These are phyloP conservation scores for Metschnikowia shivogae DNA, from an alignment of 805 yeast genomes.

Conservation along the genomic window DNA sequence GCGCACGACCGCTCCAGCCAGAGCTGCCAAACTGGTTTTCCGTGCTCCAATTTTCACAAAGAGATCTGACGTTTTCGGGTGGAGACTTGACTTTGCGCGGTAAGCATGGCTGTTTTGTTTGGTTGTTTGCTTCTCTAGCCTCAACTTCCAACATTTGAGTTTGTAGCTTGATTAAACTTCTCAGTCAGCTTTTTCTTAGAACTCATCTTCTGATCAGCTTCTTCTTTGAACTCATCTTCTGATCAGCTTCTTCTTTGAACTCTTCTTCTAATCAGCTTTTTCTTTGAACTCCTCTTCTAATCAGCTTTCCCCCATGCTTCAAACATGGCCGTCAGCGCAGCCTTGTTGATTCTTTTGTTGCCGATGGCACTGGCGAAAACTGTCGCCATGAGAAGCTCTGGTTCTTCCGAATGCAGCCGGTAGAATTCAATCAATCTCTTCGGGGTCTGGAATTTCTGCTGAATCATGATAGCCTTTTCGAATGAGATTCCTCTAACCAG, in stretches of 20 bases:
- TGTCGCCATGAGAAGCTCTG: conserved; percentile 24
- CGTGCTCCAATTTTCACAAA: neutral
- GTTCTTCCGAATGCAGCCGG: conserved; percentile 19
- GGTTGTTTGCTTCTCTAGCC: too few relatives aligned
- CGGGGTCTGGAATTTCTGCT: conserved; percentile 69
- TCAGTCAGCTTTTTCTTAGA: too few relatives aligned
- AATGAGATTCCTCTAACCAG: conserved; percentile 75
- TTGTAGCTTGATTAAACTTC: too few relatives aligned
- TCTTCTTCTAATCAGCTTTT: too few relatives aligned
- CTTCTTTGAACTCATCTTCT: too few relatives aligned
- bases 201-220: too few relatives aligned
- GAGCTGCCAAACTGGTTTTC: neutral
- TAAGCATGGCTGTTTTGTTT: too few relatives aligned
- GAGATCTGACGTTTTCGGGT: neutral
- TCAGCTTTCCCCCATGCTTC: conserved; percentile 50
- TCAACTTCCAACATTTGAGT: too few relatives aligned
- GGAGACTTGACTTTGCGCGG: too few relatives aligned
- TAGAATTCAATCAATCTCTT: conserved; percentile 50
- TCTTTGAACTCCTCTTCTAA: too few relatives aligned
- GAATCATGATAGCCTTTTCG: conserved; percentile 81
- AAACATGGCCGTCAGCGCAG: conserved; percentile 48
- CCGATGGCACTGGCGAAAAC: conserved; percentile 44
- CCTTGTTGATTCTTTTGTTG: conserved; percentile 48
- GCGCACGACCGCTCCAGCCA: neutral
- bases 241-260: too few relatives aligned